Conservation (phyloP, 2,329 filamentous ascomycete genomes). For the Pleoardoris graminearum region DNA sequence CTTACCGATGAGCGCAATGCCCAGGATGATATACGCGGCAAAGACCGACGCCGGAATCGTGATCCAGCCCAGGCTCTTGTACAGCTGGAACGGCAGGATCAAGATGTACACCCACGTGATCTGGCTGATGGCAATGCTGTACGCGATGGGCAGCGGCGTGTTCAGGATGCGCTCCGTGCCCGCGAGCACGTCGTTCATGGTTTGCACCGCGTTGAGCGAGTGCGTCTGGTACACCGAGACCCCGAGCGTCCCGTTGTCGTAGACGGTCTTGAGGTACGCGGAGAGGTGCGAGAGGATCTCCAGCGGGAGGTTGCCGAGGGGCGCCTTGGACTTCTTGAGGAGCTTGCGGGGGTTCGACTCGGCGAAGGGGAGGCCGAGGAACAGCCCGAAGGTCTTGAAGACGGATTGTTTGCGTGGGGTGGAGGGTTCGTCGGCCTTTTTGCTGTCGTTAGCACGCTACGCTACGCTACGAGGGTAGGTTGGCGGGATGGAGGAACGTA, state of each 20-base stretch:
- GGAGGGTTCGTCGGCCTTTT: slow-evolving; percentile 34
- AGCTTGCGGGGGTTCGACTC: slow-evolving; percentile 75
- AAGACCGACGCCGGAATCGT: slow-evolving; percentile 74
- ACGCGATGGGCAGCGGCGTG: slow-evolving; percentile 81
- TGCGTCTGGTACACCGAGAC: slow-evolving; percentile 63
- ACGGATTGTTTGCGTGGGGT: slow-evolving; percentile 33
- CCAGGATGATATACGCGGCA: slow-evolving; percentile 81
- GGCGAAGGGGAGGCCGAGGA: slow-evolving; percentile 75
- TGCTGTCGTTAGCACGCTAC: neutral
- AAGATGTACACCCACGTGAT: slow-evolving; percentile 85
- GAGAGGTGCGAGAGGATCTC: slow-evolving; percentile 76
- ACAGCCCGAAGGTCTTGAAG: slow-evolving; percentile 68
- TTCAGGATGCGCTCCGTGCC: slow-evolving; percentile 77
- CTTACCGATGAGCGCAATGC: slow-evolving; percentile 55
- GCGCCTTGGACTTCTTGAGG: slow-evolving; percentile 69
- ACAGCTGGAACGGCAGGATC: slow-evolving; percentile 79
- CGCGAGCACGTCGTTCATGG: slow-evolving; percentile 71
- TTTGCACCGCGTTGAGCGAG: slow-evolving; percentile 61
- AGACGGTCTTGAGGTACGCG: slow-evolving; percentile 65
- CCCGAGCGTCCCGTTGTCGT: slow-evolving; percentile 59
- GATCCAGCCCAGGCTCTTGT: slow-evolving; percentile 65
- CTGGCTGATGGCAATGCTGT: slow-evolving; percentile 80
- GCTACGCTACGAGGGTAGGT: neutral
- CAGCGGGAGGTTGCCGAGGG: slow-evolving; percentile 77
- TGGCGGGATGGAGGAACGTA: neutral